phyloP scores from a whole-genome alignment of 441 rosid species.

The Euphorbia schlechtendalii region DNA sequence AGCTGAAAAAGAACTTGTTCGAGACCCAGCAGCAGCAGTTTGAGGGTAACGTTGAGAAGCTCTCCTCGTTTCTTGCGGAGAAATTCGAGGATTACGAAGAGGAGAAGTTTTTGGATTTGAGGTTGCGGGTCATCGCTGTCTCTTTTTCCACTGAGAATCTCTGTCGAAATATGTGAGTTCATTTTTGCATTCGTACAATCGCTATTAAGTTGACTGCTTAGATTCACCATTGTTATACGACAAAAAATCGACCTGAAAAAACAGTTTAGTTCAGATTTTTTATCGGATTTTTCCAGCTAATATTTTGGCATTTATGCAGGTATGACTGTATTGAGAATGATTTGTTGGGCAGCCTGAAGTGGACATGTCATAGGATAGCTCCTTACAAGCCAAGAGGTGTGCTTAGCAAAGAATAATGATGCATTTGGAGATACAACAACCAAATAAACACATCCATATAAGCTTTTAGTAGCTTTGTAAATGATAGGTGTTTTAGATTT shows the following conservation, averaged over 20 bases:
- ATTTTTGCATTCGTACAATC: background rate
- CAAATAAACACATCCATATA: background rate
- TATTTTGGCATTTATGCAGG: constrained; percentile 44
- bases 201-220: background rate
- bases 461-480: too few relatives aligned
- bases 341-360: constrained; percentile 46
- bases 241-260: too few relatives aligned
- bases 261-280: too few relatives aligned
- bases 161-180: constrained; percentile 54
- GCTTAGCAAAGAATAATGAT: background rate
- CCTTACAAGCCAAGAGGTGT: constrained; percentile 35
- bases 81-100: constrained; percentile 38
- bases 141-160: constrained; percentile 48
- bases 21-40: constrained; percentile 81
- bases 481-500: background rate
- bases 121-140: constrained; percentile 39
- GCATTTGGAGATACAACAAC: background rate
- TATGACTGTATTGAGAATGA: constrained; percentile 60
- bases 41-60: constrained; percentile 63
- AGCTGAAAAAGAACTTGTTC: constrained; percentile 45
- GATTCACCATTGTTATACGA: too few relatives aligned
- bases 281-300: too few relatives aligned
- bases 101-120: constrained; percentile 31
- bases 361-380: constrained; percentile 41
- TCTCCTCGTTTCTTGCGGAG: constrained; percentile 53